These are phyloP conservation scores for Monosporozyma servazzii DNA, from an alignment of 805 yeast genomes.

Conservation along the genomic window DNA sequence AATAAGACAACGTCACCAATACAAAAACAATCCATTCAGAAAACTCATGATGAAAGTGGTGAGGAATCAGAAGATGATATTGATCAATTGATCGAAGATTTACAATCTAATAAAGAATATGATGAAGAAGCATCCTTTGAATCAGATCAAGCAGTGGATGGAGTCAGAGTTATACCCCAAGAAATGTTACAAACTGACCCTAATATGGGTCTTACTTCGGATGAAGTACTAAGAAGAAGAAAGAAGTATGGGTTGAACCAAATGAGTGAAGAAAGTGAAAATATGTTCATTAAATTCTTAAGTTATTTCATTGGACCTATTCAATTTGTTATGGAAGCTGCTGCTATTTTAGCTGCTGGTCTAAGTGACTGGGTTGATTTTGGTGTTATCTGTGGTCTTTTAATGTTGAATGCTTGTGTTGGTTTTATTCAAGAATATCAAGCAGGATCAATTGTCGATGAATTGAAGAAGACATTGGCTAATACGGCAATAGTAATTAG, in stretches of 20 bases:
- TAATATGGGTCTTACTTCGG: slow-evolving; percentile 60
- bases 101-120: slow-evolving; percentile 55
- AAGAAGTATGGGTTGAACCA: slow-evolving; percentile 85
- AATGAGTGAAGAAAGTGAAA: slow-evolving; percentile 85
- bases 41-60: not conserved
- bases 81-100: slow-evolving; percentile 64
- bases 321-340: slow-evolving; percentile 96
- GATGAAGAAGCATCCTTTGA: slow-evolving; percentile 35
- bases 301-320: slow-evolving; percentile 91
- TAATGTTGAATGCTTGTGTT: slow-evolving; percentile 80
- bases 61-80: slow-evolving; percentile 49
- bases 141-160: slow-evolving; percentile 38
- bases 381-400: slow-evolving; percentile 90
- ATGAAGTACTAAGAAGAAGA: slow-evolving; percentile 73
- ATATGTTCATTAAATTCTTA: slow-evolving; percentile 65
- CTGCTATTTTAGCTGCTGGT: slow-evolving; percentile 92
- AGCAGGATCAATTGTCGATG: slow-evolving; percentile 96
- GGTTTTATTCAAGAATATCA: slow-evolving; percentile 97
- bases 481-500: slow-evolving; percentile 80
- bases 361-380: slow-evolving; percentile 97
- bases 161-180: slow-evolving; percentile 74
- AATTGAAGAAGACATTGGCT: slow-evolving; percentile 90
- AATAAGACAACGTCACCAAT: not conserved
- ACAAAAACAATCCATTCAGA: not conserved
- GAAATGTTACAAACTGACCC: slow-evolving; percentile 80